Percentiles rank a stretch among this genome's conserved stretches.
Conservation (phyloP, 305 asterid species). For the Withania somnifera region DNA sequence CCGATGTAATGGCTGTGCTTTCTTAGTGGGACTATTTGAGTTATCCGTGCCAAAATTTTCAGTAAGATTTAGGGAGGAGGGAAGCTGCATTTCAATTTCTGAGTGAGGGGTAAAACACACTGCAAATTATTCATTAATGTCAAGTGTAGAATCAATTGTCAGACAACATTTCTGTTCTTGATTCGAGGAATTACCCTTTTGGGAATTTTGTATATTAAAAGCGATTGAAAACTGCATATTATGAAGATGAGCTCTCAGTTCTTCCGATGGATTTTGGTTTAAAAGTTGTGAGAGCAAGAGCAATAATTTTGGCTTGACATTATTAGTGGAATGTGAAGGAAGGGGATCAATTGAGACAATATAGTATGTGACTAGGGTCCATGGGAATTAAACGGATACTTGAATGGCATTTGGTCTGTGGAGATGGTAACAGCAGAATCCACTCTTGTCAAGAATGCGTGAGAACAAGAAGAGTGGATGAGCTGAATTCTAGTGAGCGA, state of each 20-base stretch:
- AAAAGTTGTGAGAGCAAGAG: neutral
- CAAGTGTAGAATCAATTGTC: neutral
- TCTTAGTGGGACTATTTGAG: conserved; percentile 27
- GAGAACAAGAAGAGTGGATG: too few relatives aligned
- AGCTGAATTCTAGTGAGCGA: too few relatives aligned
- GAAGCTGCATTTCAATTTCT: neutral
- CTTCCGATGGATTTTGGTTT: neutral
- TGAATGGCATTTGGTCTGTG: too few relatives aligned
- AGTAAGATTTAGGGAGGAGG: neutral
- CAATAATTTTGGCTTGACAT: neutral
- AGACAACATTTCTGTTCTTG: neutral
- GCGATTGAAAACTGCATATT: neutral
- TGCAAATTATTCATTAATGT: neutral
- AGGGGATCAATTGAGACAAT: neutral
- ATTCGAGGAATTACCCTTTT: neutral
- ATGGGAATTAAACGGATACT: too few relatives aligned
- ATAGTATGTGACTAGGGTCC: too few relatives aligned
- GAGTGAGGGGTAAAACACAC: neutral
- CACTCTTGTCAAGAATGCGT: too few relatives aligned
- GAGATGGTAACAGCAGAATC: too few relatives aligned
- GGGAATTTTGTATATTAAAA: neutral
- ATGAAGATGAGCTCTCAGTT: neutral
- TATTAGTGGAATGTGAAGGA: neutral
- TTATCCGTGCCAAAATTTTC: neutral
- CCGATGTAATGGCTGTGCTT: conserved; percentile 78